phyloP scores from a whole-genome alignment of 495 filamentous ascomycete species.

The Saxophila tyrrhenica region DNA sequence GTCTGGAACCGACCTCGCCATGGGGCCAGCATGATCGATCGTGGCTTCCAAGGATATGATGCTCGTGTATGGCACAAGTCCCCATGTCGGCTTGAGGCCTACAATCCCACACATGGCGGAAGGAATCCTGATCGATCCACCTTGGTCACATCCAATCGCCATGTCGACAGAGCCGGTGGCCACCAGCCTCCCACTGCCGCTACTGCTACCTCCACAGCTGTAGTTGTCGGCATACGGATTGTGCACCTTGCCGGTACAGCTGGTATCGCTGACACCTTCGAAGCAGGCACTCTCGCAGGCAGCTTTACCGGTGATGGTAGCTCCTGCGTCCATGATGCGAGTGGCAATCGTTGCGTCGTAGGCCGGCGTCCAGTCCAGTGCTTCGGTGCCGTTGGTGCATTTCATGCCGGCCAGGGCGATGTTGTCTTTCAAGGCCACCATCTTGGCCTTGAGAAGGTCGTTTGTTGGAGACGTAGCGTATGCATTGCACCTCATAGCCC shows the following conservation, averaged over 20 bases:
- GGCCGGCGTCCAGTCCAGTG: slow-evolving; percentile 20
- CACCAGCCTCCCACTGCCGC: slow-evolving; percentile 44
- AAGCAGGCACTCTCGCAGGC: slow-evolving; percentile 35
- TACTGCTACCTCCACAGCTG: slow-evolving; percentile 45
- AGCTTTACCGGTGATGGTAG: slow-evolving; percentile 26
- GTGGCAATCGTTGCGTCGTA: slow-evolving; percentile 35
- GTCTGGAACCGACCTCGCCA: slow-evolving; percentile 42
- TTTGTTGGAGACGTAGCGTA: background rate
- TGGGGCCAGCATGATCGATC: slow-evolving; percentile 28
- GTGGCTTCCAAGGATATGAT: slow-evolving; percentile 26
- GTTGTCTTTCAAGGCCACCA: slow-evolving; percentile 22
- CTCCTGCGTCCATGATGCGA: slow-evolving; percentile 34
- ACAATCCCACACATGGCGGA: slow-evolving; percentile 29
- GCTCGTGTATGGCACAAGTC: slow-evolving; percentile 27
- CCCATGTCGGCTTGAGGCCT: slow-evolving; percentile 29
- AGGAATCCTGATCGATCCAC: slow-evolving; percentile 41
- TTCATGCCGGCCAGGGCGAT: slow-evolving; percentile 21
- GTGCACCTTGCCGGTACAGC: slow-evolving; percentile 32
- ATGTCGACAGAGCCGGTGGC: slow-evolving; percentile 40
- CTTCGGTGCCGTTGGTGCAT: slow-evolving; percentile 21
- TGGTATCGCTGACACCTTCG: slow-evolving; percentile 24
- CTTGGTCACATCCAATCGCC: slow-evolving; percentile 50
- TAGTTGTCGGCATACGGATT: slow-evolving; percentile 30
- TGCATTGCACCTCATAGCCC: slow-evolving; percentile 4
- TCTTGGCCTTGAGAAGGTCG: slow-evolving; percentile 17